Conservation (phyloP, 192 early-diverging fungal species). For the Mortierella claussenii region DNA sequence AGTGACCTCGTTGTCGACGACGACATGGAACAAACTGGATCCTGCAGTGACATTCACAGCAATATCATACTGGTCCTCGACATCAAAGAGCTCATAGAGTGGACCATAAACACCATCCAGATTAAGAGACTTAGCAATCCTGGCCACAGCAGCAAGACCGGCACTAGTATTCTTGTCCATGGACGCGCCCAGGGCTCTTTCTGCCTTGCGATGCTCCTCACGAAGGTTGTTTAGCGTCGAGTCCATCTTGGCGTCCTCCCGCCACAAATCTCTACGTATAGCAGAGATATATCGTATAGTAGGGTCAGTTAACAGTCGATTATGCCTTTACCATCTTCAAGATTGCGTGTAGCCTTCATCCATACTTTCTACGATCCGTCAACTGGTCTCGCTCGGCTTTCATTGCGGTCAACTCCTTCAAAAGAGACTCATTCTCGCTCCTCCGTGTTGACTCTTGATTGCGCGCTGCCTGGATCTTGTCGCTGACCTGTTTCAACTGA, state of each 20-base stretch:
- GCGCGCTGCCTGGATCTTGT: conserved; percentile 24
- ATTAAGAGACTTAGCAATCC: conserved; percentile 73
- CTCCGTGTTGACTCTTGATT: conserved; percentile 21
- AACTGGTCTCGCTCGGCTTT: conserved; percentile 62
- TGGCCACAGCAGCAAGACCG: conserved; percentile 79
- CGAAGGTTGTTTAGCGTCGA: conserved; percentile 72
- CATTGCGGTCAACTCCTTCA: conserved; percentile 18
- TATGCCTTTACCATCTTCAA: too few species aligned
- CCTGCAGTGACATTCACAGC: conserved; percentile 93
- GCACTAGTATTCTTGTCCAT: conserved; percentile 86
- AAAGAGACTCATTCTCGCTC: conserved; percentile 10
- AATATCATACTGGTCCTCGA: conserved; percentile 82
- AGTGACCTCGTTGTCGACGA: conserved; percentile 94
- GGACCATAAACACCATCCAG: conserved; percentile 88
- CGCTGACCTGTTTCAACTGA: conserved; percentile 35
- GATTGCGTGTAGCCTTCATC: too few species aligned
- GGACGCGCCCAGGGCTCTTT: conserved; percentile 75
- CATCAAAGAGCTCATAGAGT: conserved; percentile 91
- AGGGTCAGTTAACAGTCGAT: neutral
- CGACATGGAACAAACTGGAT: conserved; percentile 91
- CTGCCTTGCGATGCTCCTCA: conserved; percentile 79
- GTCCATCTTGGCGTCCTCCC: conserved; percentile 82
- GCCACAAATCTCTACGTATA: conserved; percentile 87
- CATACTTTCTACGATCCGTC: conserved; percentile 79
- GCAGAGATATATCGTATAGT: neutral